These are phyloP conservation scores for Chrysanthemum makinoi DNA, from an alignment of 129 eudicot genomes.

Conservation along the genomic window DNA sequence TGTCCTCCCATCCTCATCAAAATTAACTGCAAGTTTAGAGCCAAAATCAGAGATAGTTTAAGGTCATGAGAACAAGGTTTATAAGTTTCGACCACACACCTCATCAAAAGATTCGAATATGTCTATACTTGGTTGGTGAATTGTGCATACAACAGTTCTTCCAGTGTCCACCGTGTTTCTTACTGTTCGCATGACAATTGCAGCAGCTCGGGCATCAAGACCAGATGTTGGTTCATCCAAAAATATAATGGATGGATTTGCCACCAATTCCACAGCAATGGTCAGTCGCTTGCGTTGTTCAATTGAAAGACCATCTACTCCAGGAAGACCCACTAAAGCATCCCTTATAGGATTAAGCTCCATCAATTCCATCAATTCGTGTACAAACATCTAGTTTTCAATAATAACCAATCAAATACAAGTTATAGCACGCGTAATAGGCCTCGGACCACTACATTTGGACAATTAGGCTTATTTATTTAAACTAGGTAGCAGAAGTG, in stretches of 20 bases:
- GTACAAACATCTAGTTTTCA: conserved; percentile 25
- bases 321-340: conserved; percentile 33
- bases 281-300: conserved; percentile 34
- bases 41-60: neutral
- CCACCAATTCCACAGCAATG: conserved; percentile 31
- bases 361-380: conserved; percentile 28
- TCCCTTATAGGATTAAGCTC: conserved; percentile 29
- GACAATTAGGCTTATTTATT: no score
- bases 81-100: neutral
- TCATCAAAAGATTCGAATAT: conserved; percentile 38
- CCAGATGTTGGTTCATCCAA: conserved; percentile 37
- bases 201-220: conserved; percentile 39
- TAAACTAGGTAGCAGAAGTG: no score
- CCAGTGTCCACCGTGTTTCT: conserved; percentile 36
- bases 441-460: no score
- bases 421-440: no score
- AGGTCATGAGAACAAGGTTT: neutral
- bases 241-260: conserved; percentile 35
- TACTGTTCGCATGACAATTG: conserved; percentile 35
- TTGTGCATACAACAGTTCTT: conserved; percentile 41
- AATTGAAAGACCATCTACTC: conserved; percentile 32
- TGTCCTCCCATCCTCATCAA: conserved; percentile 90
- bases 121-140: conserved; percentile 37
- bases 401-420: neutral
- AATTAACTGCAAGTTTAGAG: conserved; percentile 41